These are phyloP conservation scores for Leccinum incarnatum DNA, from an alignment of 768 basidiomycete genomes.

Conservation along the genomic window DNA sequence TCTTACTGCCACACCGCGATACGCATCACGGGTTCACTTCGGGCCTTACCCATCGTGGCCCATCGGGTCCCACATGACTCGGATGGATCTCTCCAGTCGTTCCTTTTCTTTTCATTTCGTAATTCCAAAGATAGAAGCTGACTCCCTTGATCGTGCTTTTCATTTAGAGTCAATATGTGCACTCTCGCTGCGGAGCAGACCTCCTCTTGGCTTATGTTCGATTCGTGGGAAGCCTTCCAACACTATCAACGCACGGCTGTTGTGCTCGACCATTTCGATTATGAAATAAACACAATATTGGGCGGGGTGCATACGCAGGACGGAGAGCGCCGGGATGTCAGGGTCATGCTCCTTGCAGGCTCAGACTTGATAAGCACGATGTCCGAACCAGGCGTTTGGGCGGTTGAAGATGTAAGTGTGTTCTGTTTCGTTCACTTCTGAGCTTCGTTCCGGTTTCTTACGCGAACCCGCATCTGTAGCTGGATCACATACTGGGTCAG, in stretches of 20 bases:
- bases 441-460: conserved; percentile 14
- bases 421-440: conserved; percentile 1
- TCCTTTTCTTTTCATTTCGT: not conserved
- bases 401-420: conserved; percentile 80
- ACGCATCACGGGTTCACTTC: conserved; percentile 7
- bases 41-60: conserved; percentile 10
- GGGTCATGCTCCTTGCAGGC: conserved; percentile 95
- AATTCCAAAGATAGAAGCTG: conserved; percentile 16
- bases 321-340: conserved; percentile 71
- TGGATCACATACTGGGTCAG: conserved; percentile 93
- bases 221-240: conserved; percentile 96
- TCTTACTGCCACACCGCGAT: conserved; percentile 7
- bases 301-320: conserved; percentile 77
- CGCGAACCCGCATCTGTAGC: conserved; percentile 42
- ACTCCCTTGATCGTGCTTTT: conserved; percentile 17
- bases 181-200: conserved; percentile 88
- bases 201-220: conserved; percentile 94
- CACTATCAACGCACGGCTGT: conserved; percentile 94
- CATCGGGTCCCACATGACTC: conserved; percentile 4
- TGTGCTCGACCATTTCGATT: conserved; percentile 95
- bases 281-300: conserved; percentile 83
- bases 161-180: conserved; percentile 77
- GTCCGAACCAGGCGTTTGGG: conserved; percentile 98
- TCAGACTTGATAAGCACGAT: conserved; percentile 97
- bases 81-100: conserved; percentile 8